These are phyloP conservation scores for Cladosporium velox DNA, from an alignment of 2,329 filamentous ascomycete genomes.

Conservation along the genomic window DNA sequence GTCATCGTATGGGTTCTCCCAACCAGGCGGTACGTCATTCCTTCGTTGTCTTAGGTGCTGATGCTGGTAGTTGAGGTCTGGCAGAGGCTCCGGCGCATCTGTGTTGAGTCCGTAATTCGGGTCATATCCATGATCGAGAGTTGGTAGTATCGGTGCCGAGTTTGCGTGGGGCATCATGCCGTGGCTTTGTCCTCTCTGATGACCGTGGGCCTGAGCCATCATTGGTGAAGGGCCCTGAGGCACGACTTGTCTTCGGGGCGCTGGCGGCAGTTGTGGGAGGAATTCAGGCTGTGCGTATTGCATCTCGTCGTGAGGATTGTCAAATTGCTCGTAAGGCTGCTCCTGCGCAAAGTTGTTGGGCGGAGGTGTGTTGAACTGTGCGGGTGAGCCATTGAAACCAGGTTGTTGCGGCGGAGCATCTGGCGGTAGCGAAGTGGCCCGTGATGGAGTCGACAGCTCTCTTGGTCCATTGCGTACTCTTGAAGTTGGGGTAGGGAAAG, in stretches of 20 bases:
- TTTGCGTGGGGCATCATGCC: conserved; percentile 43
- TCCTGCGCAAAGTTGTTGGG: background rate
- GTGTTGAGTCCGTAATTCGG: conserved; percentile 25
- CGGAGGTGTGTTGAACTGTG: conserved; percentile 17
- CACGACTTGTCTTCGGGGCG: conserved; percentile 1
- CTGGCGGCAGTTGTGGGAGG: conserved; percentile 38
- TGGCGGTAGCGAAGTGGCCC: conserved; percentile 32
- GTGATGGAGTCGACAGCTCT: conserved; percentile 30
- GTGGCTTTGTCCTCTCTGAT: conserved; percentile 30
- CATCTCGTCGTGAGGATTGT: conserved; percentile 44
- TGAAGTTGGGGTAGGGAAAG: background rate
- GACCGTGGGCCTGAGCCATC: conserved; percentile 29
- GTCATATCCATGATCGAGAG: conserved; percentile 48
- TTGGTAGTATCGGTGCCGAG: conserved; percentile 52
- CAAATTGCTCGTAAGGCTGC: conserved; percentile 40
- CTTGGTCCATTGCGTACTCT: conserved; percentile 36
- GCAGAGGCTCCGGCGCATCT: conserved; percentile 37
- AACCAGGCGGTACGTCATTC: conserved; percentile 32
- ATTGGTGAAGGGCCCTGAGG: conserved; percentile 13
- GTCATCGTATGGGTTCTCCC: conserved; percentile 33
- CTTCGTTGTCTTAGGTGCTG: conserved; percentile 29
- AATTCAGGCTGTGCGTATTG: conserved; percentile 45
- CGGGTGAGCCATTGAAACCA: conserved; percentile 11
- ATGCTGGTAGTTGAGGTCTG: conserved; percentile 37
- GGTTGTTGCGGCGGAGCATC: conserved; percentile 23